phyloP scores from a whole-genome alignment of 176 grass and related monocot genomes.

The Lolium multiflorum region DNA sequence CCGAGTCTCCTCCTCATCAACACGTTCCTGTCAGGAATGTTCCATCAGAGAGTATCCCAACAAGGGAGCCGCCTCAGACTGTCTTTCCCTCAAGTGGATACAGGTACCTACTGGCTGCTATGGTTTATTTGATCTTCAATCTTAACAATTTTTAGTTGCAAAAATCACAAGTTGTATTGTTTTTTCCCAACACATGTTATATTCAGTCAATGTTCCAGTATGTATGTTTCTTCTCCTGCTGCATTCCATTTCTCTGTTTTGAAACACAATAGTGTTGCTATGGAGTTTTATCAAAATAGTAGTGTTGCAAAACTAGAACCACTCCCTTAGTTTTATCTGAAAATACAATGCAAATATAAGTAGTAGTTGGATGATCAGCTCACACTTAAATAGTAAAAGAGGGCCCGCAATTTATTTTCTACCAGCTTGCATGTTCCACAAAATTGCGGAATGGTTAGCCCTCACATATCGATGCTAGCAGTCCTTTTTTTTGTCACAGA shows the following conservation, averaged over 20 bases:
- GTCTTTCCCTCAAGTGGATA: slow-evolving; percentile 51
- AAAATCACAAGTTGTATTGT: background rate
- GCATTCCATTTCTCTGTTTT: slow-evolving; percentile 11
- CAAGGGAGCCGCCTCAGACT: slow-evolving; percentile 18
- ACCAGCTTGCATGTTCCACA: slow-evolving; percentile 10
- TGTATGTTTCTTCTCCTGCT: slow-evolving; percentile 8
- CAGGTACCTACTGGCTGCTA: slow-evolving; percentile 57
- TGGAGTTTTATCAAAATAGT: background rate
- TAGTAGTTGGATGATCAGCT: slow-evolving; percentile 10
- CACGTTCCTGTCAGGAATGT: slow-evolving; percentile 47
- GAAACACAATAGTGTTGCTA: background rate
- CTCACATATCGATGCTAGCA: background rate
- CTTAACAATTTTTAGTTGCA: background rate
- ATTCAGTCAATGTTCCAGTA: background rate
- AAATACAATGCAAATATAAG: background rate
- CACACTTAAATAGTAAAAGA: slow-evolving; percentile 25
- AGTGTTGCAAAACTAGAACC: background rate
- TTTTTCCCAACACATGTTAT: slow-evolving; percentile 21
- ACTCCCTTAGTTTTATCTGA: background rate
- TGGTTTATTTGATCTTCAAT: slow-evolving; percentile 24
- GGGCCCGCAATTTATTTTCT: background rate
- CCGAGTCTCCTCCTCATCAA: slow-evolving; percentile 61
- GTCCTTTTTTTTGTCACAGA: background rate
- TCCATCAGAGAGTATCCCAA: slow-evolving; percentile 41
- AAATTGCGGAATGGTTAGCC: background rate